Base-by-base conservation (phyloP, 805 yeast genomes). In the Hanseniaspora clermontiae region DNA sequence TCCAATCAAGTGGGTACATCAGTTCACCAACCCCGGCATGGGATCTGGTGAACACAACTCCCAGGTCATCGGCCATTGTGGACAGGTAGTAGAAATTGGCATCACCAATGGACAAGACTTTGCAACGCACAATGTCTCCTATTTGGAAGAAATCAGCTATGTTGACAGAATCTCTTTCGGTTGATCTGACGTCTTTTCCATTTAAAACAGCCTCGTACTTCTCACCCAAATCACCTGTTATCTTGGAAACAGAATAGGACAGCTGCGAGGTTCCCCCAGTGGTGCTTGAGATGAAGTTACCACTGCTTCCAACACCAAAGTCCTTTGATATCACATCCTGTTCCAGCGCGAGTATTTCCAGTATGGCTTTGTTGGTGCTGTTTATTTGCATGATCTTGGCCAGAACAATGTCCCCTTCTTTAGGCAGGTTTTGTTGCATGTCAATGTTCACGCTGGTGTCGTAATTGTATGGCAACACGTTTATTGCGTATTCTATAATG, bases 1-100 rank as follows among this genome's bases (percentile, higher is more conserved):
- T 90, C 97, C 97, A 93, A 69, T 93, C 97, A 45, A 88, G 70
- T 1, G 98, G 95, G 62, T 82, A 84, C 87, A 93, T 80, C 56
- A 81, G 70, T 39, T 79, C 81, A 1, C 96, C 96, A 3, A 81
- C 81, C 17, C 82, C 83, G 60, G 77, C 79, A 32, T 65, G 63
- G 45, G 83, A 77, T 59, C 77, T 80, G 5, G 97, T 97, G 68
- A 90, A 86, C 1, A 93, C 83, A 4, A 93, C 98, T 2, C 99
- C 99, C 42, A 91, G 72, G 64, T 91, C 96, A 67, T 91, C 88
- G 60, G 83, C 75, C 2, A 96, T 95, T 0, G 98, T 93, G 7
- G 88, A 78, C 60, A 93, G 72, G 67, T 90, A 93, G 66, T 90
- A 93, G 66, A 87, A 87, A 19, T 84, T 76, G 9, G 97, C 97